Base-by-base conservation (phyloP, 306 rosid species). In the Cucumis hystrix region DNA sequence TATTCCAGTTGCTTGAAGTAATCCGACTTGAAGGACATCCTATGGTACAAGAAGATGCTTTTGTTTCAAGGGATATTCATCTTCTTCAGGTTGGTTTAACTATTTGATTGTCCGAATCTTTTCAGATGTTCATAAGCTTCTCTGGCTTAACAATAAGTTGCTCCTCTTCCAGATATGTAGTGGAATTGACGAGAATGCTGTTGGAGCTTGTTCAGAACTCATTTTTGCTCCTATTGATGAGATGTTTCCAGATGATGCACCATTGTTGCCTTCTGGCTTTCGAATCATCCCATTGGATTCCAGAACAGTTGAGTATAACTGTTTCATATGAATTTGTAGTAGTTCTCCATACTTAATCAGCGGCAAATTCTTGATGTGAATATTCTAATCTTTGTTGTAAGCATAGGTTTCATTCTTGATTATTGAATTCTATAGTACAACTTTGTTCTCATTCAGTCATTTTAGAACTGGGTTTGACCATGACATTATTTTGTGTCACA, bases 11-110 rank as follows among this genome's bases (percentile, higher is more conserved):
- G 86, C 96, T 92, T 67, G 99, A 96, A 85, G 92, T 96, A 70
- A 89, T 92, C 82, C 89, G 98, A 76, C 96, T 96, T 35, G 99
- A 96, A 87, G 97, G 98, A 21, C 97, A 92, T 82, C 89, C 97
- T 68, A 83, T 96, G 69, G 88, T 95, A 55, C 94, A 88, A 83
- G 98, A 96, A 86, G 97, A 96, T 33, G 86, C 92, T 25, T 91
- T 96, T 83, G 89, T 84, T 71, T 91, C 99, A 5, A 80, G 97
- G 79, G 98, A 96, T 79, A 86, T 96, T 88, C 98, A 92, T 89
- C 97, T 92, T 68, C 84, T 96, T 79, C 99, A 96, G 99, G 99
- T 95, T 80, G 30, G 21, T 37, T 33, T 63, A 4, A 30, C 76
- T 49, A 18, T 52, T 17, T 30, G 5, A 5, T 28, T 73, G 17